A percentile compares a stretch with the other conserved stretches of the same genome.
Conservation (phyloP, 768 basidiomycete species). For the Solioccasus polychromus region DNA sequence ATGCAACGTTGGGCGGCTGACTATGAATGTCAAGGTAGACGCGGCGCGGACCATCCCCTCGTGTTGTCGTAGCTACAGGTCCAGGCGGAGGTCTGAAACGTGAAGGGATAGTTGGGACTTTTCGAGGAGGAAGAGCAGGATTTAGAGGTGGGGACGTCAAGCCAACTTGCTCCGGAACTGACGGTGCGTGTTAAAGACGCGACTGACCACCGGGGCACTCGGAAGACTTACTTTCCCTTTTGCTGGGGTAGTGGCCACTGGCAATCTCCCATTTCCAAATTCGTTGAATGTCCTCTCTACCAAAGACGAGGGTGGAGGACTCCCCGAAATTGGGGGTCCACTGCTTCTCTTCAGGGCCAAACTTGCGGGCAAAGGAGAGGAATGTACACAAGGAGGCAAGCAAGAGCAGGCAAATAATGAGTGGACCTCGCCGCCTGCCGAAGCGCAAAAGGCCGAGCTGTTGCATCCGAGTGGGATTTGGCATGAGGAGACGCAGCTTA, state of each 20-base stretch:
- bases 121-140: constrained; percentile 67
- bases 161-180: constrained; percentile 72
- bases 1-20: constrained; percentile 63
- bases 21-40: constrained; percentile 71
- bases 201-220: not conserved
- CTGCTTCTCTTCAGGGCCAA: constrained; percentile 57
- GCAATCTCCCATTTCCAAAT: constrained; percentile 97
- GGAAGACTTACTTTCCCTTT: constrained; percentile 59
- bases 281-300: constrained; percentile 74
- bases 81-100: constrained; percentile 46
- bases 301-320: constrained; percentile 70
- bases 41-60: constrained; percentile 75
- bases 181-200: constrained; percentile 2
- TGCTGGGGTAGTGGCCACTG: constrained; percentile 92
- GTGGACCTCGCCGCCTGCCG: constrained; percentile 54
- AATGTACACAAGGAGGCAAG: constrained; percentile 48
- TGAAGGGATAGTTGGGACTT: constrained; percentile 43
- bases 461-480: constrained; percentile 61
- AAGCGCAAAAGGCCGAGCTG: constrained; percentile 54
- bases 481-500: constrained; percentile 53
- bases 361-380: constrained; percentile 61
- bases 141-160: constrained; percentile 58
- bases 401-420: constrained; percentile 49
- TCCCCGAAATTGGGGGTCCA: constrained; percentile 63
- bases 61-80: constrained; percentile 52